These are phyloP conservation scores for Dendrostoma leiphaemia DNA, from an alignment of 2,329 filamentous ascomycete species.

Conservation along the genomic window DNA sequence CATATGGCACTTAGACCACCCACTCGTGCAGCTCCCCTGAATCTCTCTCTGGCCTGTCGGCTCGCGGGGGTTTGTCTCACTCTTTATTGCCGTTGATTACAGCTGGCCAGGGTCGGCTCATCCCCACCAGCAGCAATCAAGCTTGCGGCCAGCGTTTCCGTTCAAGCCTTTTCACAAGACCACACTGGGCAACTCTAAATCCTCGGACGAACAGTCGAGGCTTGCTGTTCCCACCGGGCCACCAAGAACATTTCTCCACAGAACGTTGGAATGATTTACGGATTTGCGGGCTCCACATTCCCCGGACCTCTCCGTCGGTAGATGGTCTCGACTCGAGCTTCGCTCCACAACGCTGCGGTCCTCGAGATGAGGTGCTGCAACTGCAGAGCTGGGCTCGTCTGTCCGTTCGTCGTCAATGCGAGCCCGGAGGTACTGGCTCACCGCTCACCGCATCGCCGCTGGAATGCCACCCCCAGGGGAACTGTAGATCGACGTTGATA, in stretches of 20 bases:
- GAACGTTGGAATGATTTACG: background rate
- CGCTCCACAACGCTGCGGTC: background rate
- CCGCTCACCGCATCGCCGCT: too few species aligned
- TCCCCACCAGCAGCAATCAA: too few species aligned
- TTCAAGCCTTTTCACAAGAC: background rate
- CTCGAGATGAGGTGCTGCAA: background rate
- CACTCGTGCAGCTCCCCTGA: too few species aligned
- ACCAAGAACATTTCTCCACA: background rate
- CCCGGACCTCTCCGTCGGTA: background rate
- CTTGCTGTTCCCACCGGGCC: background rate
- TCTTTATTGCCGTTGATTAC: too few species aligned
- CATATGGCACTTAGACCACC: too few species aligned
- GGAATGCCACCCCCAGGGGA: background rate
- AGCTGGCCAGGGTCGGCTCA: too few species aligned
- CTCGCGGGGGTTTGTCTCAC: too few species aligned
- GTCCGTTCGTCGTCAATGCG: too few species aligned
- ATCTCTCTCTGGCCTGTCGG: too few species aligned
- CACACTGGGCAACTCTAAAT: background rate
- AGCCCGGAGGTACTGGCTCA: too few species aligned
- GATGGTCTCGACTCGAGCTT: background rate
- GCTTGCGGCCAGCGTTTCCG: too few species aligned
- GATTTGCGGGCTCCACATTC: background rate
- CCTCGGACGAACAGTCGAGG: background rate
- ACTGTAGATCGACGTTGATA: too few species aligned
- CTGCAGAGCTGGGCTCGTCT: background rate